A percentile compares a stretch with the other conserved stretches of the same genome.
phyloP scores from a whole-genome alignment of 2,329 filamentous ascomycete genomes.

The Neocatenulostroma microsporum region DNA sequence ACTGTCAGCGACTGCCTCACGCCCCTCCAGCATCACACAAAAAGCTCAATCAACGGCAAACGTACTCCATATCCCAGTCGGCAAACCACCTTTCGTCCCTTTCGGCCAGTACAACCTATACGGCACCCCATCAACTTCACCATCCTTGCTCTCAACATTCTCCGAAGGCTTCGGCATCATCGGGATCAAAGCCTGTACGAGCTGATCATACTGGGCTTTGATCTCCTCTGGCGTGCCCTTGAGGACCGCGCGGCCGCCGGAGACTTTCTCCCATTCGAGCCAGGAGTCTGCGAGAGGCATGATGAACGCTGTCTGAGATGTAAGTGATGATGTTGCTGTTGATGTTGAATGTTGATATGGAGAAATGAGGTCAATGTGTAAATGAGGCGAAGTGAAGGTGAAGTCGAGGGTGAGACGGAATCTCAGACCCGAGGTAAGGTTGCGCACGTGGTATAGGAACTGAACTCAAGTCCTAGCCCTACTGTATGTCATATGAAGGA shows the following conservation, averaged over 20 bases:
- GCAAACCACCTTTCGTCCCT: constrained; percentile 12
- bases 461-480: too few species aligned
- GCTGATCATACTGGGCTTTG: constrained; percentile 14
- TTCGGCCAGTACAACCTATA: constrained; percentile 19
- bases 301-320: too few species aligned
- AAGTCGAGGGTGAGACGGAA: too few species aligned
- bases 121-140: constrained; percentile 18
- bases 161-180: constrained; percentile 15
- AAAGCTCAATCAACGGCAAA: not conserved
- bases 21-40: not conserved
- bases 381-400: too few species aligned
- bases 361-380: too few species aligned
- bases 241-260: constrained; percentile 17
- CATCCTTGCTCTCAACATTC: constrained; percentile 16
- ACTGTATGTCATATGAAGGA: too few species aligned
- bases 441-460: too few species aligned
- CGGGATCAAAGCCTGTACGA: constrained; percentile 13
- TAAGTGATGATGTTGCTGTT: too few species aligned
- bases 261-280: constrained; percentile 16
- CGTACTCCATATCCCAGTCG: constrained; percentile 13
- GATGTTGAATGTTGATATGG: too few species aligned
- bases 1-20: not conserved
- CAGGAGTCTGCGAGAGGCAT: too few species aligned
- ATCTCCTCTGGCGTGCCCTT: constrained; percentile 18
- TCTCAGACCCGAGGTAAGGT: too few species aligned